Conservation (phyloP, 73 alveolate species). For the Tetrahymena elliotti region DNA sequence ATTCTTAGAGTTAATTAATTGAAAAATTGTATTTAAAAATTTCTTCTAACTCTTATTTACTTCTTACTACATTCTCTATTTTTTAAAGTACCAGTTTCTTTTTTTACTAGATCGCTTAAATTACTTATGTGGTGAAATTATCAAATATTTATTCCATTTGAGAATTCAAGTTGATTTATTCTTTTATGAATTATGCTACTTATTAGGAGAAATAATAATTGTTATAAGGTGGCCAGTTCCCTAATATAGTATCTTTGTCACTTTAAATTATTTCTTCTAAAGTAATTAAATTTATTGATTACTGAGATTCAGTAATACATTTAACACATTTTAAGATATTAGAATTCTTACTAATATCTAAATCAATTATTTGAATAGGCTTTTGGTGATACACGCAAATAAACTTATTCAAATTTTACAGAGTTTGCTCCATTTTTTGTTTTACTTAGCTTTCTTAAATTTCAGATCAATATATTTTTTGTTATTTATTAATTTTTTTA, state of each 20-base stretch:
- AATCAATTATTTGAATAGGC: no score
- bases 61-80: background rate
- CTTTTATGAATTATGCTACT: background rate
- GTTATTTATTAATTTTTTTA: no score
- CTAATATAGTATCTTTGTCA: background rate
- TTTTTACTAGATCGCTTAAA: no score
- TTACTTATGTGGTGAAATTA: background rate
- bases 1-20: background rate
- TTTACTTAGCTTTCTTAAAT: no score
- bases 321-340: no score
- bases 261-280: background rate
- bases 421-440: no score
- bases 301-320: no score
- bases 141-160: background rate
- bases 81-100: background rate
- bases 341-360: no score
- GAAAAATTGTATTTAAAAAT: background rate
- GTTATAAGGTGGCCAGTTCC: background rate
- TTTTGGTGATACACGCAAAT: no score
- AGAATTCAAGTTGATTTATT: background rate
- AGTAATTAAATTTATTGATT: background rate
- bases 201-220: no score
- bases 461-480: no score
- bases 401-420: no score
- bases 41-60: background rate